A percentile compares a stretch with the other conserved stretches of the same genome.
Conservation (phyloP, 352 stramenopile species). For the Halophytophthora polymorphica region DNA sequence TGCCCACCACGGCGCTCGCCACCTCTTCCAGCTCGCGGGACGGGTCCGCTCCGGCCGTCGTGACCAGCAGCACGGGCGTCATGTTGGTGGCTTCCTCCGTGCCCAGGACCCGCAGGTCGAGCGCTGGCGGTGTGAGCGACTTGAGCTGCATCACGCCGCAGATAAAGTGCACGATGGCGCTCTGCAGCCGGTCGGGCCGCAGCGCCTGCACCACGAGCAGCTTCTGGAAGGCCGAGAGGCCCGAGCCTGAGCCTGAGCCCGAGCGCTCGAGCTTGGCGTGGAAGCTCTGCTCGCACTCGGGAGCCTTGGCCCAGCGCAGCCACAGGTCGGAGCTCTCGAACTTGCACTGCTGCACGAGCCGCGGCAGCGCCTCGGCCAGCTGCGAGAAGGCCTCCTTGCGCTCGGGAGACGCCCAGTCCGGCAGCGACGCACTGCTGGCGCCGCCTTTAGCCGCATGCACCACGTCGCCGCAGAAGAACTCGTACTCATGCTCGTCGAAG, state of each 20-base stretch:
- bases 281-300: constrained; percentile 90
- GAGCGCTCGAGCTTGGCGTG: constrained; percentile 84
- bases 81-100: constrained; percentile 67
- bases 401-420: constrained; percentile 81
- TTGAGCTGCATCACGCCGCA: constrained; percentile 86
- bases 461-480: constrained; percentile 90
- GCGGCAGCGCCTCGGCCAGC: constrained; percentile 73
- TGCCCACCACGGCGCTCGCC: constrained; percentile 77
- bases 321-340: constrained; percentile 85
- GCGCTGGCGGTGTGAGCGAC: constrained; percentile 76
- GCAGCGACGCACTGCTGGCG: constrained; percentile 22
- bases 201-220: constrained; percentile 91
- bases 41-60: constrained; percentile 91
- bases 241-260: constrained; percentile 24
- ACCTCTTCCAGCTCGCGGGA: constrained; percentile 93
- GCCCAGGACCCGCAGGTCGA: constrained; percentile 73
- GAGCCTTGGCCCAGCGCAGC: constrained; percentile 85
- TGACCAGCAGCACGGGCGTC: constrained; percentile 90
- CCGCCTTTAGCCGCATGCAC: constrained; percentile 33
- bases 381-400: constrained; percentile 82
- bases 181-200: constrained; percentile 88
- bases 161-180: constrained; percentile 89
- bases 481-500: constrained; percentile 93
- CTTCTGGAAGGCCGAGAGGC: constrained; percentile 89
- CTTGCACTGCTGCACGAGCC: constrained; percentile 69